Base-by-base conservation (phyloP, 129 eudicot species). In the Rutidosis leptorrhynchoides region DNA sequence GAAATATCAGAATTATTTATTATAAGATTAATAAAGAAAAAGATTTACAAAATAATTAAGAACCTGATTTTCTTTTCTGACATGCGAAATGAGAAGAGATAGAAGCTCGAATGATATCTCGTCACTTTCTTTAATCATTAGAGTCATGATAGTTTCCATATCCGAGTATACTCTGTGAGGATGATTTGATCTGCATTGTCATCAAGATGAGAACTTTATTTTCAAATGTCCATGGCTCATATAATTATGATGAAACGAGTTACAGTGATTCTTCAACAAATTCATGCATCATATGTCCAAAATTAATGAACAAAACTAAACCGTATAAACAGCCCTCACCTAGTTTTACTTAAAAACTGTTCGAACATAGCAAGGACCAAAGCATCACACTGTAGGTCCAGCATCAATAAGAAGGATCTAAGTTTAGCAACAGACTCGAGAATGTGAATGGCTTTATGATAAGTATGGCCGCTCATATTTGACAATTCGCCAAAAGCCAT, bases 121-220 rank as follows among this genome's bases (percentile, higher is more conserved):
- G 11, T 86, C 97, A 74, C 89, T 90, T 82, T 86, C 95, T 78
- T 80, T 80, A 37, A 90, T 63, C n/a, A 79, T 69, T 74, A 68
- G 26, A 2, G 88, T 81, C 97, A 90, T 90, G 54, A 90, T 84
- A 25, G 26, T 62, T 75, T 86, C 87, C 90, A 90, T 84, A 80
- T 79, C 63, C 16, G 59, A 48, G 76, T 86, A 76, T 54, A 84
- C 83, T 0, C 30, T 45, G 37, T 65, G 53, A 10, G 88, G 83
- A 64, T 82, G 85, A 59, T 64, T 46, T 42, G 73, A 54, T 84
- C 97, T 81, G 66, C 8, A 71, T 53, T 65, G 21, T 28, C 74
- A 72, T 20, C 56, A 70, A 56, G 51, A 54, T 73, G 40, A 16
- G 37, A 45, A 10, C 63, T 51, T 15, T 46, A 65, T 32, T 43